These are phyloP conservation scores for Xylaria arbuscula DNA, from an alignment of 2,329 filamentous ascomycete species.

Conservation along the genomic window DNA sequence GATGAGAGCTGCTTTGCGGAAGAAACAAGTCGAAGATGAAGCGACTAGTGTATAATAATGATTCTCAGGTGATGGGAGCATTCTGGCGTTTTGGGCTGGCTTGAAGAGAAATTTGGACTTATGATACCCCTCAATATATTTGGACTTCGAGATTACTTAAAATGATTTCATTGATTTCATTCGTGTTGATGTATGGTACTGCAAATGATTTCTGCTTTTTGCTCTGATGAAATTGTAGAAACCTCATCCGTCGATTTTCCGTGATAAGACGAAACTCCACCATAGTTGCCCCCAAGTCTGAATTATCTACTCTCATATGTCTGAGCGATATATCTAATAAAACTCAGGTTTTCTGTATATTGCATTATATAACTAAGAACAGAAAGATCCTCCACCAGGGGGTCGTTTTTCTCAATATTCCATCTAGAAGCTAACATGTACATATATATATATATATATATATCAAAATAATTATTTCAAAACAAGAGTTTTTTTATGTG, in stretches of 20 bases:
- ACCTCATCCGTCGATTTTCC: too few relatives aligned
- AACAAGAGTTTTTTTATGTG: not conserved
- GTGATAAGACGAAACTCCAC: too few relatives aligned
- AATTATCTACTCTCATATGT: not conserved
- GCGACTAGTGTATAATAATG: constrained; percentile 20
- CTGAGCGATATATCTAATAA: not conserved
- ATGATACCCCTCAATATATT: constrained; percentile 40
- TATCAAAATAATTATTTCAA: constrained; percentile 19
- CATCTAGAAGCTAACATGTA: constrained; percentile 20
- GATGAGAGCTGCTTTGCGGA: constrained; percentile 61
- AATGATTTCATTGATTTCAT: not conserved
- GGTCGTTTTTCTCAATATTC: constrained; percentile 16
- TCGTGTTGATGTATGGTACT: too few relatives aligned
- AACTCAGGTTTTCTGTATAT: constrained; percentile 12
- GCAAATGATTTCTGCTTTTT: not conserved
- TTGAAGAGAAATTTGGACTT: constrained; percentile 26
- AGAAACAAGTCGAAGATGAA: constrained; percentile 42
- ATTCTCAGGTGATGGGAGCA: not conserved
- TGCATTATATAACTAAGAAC: constrained; percentile 30
- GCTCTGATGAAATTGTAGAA: not conserved
- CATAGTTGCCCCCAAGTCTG: too few relatives aligned
- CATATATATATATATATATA: too few relatives aligned
- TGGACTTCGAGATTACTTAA: not conserved
- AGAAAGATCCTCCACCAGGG: constrained; percentile 31
- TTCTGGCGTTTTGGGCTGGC: constrained; percentile 33